Evolutionary conservation across 306 rosid genomes (phyloP).

Genomic region (Quercus glauca): DNA sequence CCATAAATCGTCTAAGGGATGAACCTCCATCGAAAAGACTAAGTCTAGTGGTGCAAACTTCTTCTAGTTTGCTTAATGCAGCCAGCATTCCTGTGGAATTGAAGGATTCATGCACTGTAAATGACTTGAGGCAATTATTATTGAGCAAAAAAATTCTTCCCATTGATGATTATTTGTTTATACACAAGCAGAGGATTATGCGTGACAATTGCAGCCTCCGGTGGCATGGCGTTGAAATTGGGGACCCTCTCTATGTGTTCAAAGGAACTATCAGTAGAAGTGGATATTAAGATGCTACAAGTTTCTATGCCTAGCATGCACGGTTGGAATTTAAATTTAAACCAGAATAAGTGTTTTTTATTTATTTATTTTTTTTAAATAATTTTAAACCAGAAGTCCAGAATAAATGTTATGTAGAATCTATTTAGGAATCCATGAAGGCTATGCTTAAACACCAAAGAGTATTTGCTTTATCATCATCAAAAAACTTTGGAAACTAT

Average conservation of each 20-base stretch:
- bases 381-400: background rate
- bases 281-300: slow-evolving; percentile 13
- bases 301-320: background rate
- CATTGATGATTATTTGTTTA: slow-evolving; percentile 68
- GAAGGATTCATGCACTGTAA: slow-evolving; percentile 54
- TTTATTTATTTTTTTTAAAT: background rate
- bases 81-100: slow-evolving; percentile 77
- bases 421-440: background rate
- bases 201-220: slow-evolving; percentile 64
- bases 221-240: slow-evolving; percentile 90
- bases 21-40: slow-evolving; percentile 46
- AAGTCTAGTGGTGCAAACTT: slow-evolving; percentile 63
- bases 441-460: no score
- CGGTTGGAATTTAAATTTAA: background rate
- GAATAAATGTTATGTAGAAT: background rate
- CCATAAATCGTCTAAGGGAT: slow-evolving; percentile 39
- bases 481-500: no score
- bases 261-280: slow-evolving; percentile 57
- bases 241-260: slow-evolving; percentile 71
- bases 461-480: no score
- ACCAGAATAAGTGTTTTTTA: background rate
- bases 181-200: slow-evolving; percentile 92
- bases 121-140: slow-evolving; percentile 58
- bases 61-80: slow-evolving; percentile 70
- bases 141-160: slow-evolving; percentile 57